Base-by-base conservation (phyloP, 176 grass and related monocot genomes). In the Luzula sylvatica region DNA sequence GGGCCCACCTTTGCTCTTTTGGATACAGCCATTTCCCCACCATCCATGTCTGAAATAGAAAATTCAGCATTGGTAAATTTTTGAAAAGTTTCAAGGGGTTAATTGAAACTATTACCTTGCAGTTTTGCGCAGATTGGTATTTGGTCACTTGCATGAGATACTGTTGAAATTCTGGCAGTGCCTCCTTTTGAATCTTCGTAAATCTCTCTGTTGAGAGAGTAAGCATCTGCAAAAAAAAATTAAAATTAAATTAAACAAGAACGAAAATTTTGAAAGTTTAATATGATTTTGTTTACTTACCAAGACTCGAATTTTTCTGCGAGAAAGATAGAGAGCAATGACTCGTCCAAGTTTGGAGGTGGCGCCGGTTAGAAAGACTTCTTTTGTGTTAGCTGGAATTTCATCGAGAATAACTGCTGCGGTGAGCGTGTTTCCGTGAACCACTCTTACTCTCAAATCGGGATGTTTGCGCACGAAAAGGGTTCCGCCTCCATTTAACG, bases 381-480 rank as follows among this genome's bases (percentile, higher is more conserved):
- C 84, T 35, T 55, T 69, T 21, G 85, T 65, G 42, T 68, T 62
- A 42, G 38, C 42, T 1, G 80, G 90, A 72, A 96, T 82, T 66
- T 86, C 81, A 67, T 86, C 68, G 0, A 96, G 71, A 62, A 96
- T 96, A 38, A 96, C 90, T 11, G 90, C 90, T 0, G 90, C 90
- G 3, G 90, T 96, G 15, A 96, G 80, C 22, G 90, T 96, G 68
- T 96, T 96, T 14, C 90, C 90, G 42, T 96, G 92, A 35, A 96
- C 92, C 21, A 96, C 81, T 59, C 92, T 46, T 1, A 96, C 81
- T 39, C 64, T 50, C 50, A 96, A 72, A 68, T 96, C 25, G 0
- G 74, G 85, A 18, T 96, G 81, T 46, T 79, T 86, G 67, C 3
- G 8, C 27, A 89, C 74, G 25, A 96, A 96, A 26, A 96, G 81